These are phyloP conservation scores for Berberis vulgaris DNA, from an alignment of 164 flowering plant species.

Conservation along the genomic window DNA sequence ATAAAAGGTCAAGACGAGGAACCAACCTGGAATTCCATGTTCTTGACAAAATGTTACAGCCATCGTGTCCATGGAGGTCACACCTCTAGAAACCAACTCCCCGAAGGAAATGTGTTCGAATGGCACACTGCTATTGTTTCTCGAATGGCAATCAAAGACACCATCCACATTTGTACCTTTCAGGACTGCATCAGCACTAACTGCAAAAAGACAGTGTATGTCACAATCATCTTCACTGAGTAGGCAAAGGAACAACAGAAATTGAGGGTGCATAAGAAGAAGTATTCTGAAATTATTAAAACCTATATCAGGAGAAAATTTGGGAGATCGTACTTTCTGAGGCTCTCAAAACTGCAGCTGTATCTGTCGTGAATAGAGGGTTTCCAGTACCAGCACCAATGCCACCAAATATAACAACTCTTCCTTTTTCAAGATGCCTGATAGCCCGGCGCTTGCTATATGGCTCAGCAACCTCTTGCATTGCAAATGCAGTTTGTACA, in stretches of 20 bases:
- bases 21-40: constrained; percentile 73
- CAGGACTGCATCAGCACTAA: constrained; percentile 77
- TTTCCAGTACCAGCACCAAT: constrained; percentile 83
- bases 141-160: constrained; percentile 58
- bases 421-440: constrained; percentile 89
- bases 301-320: background rate
- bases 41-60: constrained; percentile 81
- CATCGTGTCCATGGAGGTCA: constrained; percentile 64
- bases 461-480: constrained; percentile 80
- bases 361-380: constrained; percentile 84
- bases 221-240: background rate
- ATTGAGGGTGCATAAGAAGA: background rate
- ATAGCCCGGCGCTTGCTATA: constrained; percentile 74
- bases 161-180: constrained; percentile 79
- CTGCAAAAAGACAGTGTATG: constrained; percentile 21
- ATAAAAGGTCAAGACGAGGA: background rate
- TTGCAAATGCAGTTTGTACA: constrained; percentile 63
- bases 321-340: constrained; percentile 55
- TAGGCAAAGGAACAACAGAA: background rate
- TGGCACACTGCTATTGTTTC: constrained; percentile 35
- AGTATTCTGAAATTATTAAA: background rate
- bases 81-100: constrained; percentile 62
- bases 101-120: constrained; percentile 72
- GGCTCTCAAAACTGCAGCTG: constrained; percentile 90
- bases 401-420: constrained; percentile 95